Percentiles rank a stretch among this genome's conserved stretches.
Conservation (phyloP, 2,329 filamentous ascomycete genomes). For the Talaromyces marneffei region DNA sequence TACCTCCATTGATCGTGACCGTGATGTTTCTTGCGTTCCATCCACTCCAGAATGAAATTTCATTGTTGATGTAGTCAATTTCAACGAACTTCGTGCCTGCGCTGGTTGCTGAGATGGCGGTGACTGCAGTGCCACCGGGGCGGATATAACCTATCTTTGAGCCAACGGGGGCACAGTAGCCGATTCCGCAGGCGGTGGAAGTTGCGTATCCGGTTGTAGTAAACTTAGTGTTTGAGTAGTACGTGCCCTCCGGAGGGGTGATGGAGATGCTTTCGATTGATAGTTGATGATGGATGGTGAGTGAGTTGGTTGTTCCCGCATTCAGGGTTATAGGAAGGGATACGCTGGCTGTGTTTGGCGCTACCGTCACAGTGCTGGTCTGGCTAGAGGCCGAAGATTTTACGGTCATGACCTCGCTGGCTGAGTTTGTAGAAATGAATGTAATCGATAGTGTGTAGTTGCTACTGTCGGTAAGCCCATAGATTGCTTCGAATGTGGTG, state of each 20-base stretch:
- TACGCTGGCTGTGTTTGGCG: constrained; percentile 7
- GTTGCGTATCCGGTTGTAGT: constrained; percentile 32
- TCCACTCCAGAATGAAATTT: constrained; percentile 41
- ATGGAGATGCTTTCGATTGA: constrained; percentile 21
- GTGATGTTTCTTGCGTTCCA: constrained; percentile 49
- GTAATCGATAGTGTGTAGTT: constrained; percentile 21
- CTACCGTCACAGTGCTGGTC: constrained; percentile 8
- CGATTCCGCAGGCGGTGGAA: constrained; percentile 30
- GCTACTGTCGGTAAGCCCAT: constrained; percentile 25
- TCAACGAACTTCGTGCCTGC: constrained; percentile 38
- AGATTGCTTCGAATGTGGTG: constrained; percentile 18
- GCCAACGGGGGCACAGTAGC: constrained; percentile 41
- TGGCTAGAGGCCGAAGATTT: not conserved
- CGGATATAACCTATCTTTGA: constrained; percentile 41
- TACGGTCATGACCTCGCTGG: constrained; percentile 2
- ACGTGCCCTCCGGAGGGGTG: constrained; percentile 24
- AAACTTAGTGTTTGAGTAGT: constrained; percentile 39
- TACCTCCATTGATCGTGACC: constrained; percentile 42
- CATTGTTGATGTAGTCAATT: constrained; percentile 51
- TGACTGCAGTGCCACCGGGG: constrained; percentile 25
- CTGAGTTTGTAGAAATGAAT: constrained; percentile 15
- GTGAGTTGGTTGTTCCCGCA: constrained; percentile 23
- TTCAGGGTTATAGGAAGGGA: constrained; percentile 18
- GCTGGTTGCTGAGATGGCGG: constrained; percentile 31
- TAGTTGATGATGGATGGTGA: constrained; percentile 19